Base-by-base conservation (phyloP, 2,329 filamentous ascomycete genomes). In the Westerdykella sp. region DNA sequence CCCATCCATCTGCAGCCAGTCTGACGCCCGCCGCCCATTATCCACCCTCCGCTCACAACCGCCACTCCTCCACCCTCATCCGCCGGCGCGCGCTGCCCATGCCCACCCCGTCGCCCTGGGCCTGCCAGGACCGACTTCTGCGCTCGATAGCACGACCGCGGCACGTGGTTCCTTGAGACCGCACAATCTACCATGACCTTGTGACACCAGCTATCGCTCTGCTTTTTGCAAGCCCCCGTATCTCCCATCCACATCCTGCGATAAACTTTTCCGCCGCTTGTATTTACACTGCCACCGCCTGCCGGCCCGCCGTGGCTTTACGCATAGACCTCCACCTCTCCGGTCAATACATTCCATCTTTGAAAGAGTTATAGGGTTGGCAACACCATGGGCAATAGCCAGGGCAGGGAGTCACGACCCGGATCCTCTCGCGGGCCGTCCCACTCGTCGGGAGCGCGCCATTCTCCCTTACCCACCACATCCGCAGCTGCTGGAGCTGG, bases 331-430 rank as follows among this genome's bases (percentile, higher is more conserved):
- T 36, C 37, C 42, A 37, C 31, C 43, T 22, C 37, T 40, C 42
- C 32, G 28, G 14, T 45, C 40, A 42, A 21, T 40, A 38, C n/a
- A 21, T 21, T 6, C 18, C 18, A n/a, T n/a, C 6, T 21, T 21
- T 21, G 18, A 21, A 21, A 3, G 6, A 21, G 18, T 21, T 21
- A 21, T 21, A 21, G 42, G 34, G 35, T 40, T 4, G 15, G 15
- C 39, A 37, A 40, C 50, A 44, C 49, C 41, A 66, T 75, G 72
- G 72, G 72, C 34, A 75, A 73, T 60, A 73, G 65, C 57, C 69
- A 72, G 44, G 70, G 63, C 47, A 74, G 72, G 57, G 72, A 75
- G 51, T 55, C 68, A 40, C 68, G 67, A 18, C 60, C 66, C n/a
- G 49, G 42, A 28, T 54, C 62, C 31, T 55, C 60, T 32, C 50